Base-by-base conservation (phyloP, 805 yeast species). In the Hanseniaspora pseudoguilliermondii region DNA sequence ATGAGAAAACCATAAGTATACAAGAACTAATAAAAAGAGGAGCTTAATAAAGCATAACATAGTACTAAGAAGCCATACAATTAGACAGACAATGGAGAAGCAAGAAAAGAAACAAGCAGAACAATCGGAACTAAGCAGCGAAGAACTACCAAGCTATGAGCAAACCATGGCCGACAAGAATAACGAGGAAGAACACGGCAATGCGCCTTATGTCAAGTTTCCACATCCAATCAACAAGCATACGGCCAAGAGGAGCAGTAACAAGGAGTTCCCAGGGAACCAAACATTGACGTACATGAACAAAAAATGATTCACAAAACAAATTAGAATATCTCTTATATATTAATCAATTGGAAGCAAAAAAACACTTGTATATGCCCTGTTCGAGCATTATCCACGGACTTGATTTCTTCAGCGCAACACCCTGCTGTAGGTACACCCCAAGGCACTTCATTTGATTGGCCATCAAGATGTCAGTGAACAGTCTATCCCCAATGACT, bases 401-500 rank as follows among this genome's bases (percentile, higher is more conserved):
- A 39, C 35, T 53, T 21, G 36, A 46, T 71, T 67, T 56, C 71
- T 71, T 5, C 50, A 53, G 32, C 2, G 10, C 6, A 1, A 89
- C 95, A 4, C 97, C 97, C 25, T 81, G 81, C 52, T 77, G 72
- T 1, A 93, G 65, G 96, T 97, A 93, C 3, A 88, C 75, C 0
- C 91, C 86, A 68, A 80, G 79, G 0, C 93, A 74, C 0, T 95
- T 95, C 95, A 91, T 88, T 74, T 82, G 74, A 63, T 93, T 91
- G 20, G 97, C 96, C 95, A 93, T 86, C 53, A 90, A 70, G 55
- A 93, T 78, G 67, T 93, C 98, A 0, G 98, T 93, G 69, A 89
- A 81, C 27, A 93, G 73, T 40, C 98, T 71, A 63, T 93, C 98
- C 0, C 98, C 98, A 11, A 93, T 79, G 6, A 93, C 82, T 0